Percentiles rank a stretch among this genome's conserved stretches.
These are phyloP conservation scores for Pyrus betulifolia DNA, from an alignment of 306 rosid genomes.

Conservation along the genomic window DNA sequence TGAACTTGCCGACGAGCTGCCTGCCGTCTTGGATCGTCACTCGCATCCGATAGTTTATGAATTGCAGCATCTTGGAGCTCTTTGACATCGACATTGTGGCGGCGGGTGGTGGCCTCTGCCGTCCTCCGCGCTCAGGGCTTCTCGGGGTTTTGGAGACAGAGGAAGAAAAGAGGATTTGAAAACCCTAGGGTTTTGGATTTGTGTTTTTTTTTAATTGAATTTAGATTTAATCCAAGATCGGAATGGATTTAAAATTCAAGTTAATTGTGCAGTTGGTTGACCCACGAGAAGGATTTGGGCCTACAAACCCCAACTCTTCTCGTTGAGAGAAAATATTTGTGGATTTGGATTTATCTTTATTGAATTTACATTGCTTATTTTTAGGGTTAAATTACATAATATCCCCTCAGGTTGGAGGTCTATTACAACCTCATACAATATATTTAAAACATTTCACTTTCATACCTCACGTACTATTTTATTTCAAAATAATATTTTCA, in stretches of 20 bases:
- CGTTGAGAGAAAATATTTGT: too few relatives aligned
- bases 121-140: background rate
- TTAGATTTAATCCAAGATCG: too few relatives aligned
- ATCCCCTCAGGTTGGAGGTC: too few relatives aligned
- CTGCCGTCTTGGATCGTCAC: constrained; percentile 98
- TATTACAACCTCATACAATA: too few relatives aligned
- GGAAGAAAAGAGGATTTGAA: background rate
- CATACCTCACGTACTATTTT: too few relatives aligned
- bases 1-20: constrained; percentile 90
- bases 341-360: too few relatives aligned
- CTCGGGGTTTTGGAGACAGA: background rate
- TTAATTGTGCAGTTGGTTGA: background rate
- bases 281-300: background rate
- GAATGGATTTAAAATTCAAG: too few relatives aligned
- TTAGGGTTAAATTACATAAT: too few relatives aligned
- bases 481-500: too few relatives aligned
- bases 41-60: constrained; percentile 86
- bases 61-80: constrained; percentile 99
- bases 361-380: too few relatives aligned
- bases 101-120: background rate
- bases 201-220: background rate
- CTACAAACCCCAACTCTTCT: too few relatives aligned
- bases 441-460: too few relatives aligned
- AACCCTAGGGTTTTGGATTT: constrained; percentile 4
- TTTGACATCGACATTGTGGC: constrained; percentile 93